Conservation (phyloP, 192 early-diverging fungal genomes). For the Podila epigama region DNA sequence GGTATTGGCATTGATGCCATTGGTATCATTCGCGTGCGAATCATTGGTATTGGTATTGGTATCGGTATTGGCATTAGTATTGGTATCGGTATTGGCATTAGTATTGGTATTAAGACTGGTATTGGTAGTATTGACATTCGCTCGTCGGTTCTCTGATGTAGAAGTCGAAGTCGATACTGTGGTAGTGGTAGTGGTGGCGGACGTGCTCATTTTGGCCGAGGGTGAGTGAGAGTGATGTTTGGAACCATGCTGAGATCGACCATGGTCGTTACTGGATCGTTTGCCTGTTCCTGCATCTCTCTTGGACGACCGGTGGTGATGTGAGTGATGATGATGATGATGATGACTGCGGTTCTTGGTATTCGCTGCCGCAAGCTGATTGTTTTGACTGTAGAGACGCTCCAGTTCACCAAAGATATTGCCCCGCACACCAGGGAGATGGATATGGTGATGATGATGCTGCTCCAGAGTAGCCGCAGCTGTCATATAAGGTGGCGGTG, state of each 20-base stretch:
- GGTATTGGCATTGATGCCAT: no score
- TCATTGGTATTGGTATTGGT: no score
- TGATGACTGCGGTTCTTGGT: not conserved
- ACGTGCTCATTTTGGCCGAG: not conserved
- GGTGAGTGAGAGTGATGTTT: no score
- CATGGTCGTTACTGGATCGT: not conserved
- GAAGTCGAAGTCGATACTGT: constrained; percentile 46
- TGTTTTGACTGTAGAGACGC: constrained; percentile 20
- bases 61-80: not conserved
- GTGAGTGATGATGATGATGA: constrained; percentile 12
- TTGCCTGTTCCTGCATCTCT: not conserved
- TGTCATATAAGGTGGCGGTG: constrained; percentile 42
- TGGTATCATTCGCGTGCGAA: no score
- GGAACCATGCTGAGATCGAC: no score
- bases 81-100: not conserved
- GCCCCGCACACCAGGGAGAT: constrained; percentile 38
- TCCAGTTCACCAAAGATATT: constrained; percentile 48
- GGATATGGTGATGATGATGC: constrained; percentile 40
- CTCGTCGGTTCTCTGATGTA: constrained; percentile 28
- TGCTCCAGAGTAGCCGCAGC: constrained; percentile 14
- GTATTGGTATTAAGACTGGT: not conserved
- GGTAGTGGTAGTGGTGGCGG: not conserved
- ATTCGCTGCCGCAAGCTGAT: not conserved
- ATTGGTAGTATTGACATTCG: not conserved
- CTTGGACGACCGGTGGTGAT: not conserved